A percentile compares a stretch with the other conserved stretches of the same genome.
These are phyloP conservation scores for Beverwykella pulmonaria DNA, from an alignment of 495 filamentous ascomycete genomes.

Conservation along the genomic window DNA sequence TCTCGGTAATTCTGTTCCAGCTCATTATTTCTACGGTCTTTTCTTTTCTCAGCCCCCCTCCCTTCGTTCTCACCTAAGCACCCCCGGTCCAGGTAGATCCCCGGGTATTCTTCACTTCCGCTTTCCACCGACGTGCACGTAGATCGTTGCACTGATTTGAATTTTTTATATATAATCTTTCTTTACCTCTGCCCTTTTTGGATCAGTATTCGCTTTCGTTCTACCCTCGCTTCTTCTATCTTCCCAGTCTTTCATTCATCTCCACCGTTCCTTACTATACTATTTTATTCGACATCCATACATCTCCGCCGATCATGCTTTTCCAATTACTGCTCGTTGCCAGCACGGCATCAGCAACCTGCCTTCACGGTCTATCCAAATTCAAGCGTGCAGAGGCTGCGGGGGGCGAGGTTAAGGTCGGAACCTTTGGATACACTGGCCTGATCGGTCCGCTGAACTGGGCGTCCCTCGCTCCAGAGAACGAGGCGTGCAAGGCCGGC, in stretches of 20 bases:
- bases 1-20: constrained; percentile 4
- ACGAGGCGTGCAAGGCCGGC: constrained; percentile 55
- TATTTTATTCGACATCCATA: neutral
- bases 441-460: constrained; percentile 60
- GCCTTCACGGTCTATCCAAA: constrained; percentile 29
- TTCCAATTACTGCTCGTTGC: constrained; percentile 24
- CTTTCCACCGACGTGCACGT: constrained; percentile 9
- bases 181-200: neutral
- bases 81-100: constrained; percentile 5
- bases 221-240: constrained; percentile 10
- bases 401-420: constrained; percentile 23
- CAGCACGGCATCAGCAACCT: constrained; percentile 33
- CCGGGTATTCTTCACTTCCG: neutral
- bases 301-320: constrained; percentile 20
- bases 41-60: neutral
- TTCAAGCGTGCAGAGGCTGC: constrained; percentile 25
- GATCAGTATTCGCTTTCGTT: constrained; percentile 1
- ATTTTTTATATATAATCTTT: constrained; percentile 3
- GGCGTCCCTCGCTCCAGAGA: constrained; percentile 56
- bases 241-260: neutral
- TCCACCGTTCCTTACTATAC: neutral
- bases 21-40: neutral
- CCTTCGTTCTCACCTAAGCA: constrained; percentile 2
- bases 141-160: constrained; percentile 12
- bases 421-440: constrained; percentile 57